These are phyloP conservation scores for Pestalotiopsis sp. DNA, from an alignment of 2,329 filamentous ascomycete species.

Conservation along the genomic window DNA sequence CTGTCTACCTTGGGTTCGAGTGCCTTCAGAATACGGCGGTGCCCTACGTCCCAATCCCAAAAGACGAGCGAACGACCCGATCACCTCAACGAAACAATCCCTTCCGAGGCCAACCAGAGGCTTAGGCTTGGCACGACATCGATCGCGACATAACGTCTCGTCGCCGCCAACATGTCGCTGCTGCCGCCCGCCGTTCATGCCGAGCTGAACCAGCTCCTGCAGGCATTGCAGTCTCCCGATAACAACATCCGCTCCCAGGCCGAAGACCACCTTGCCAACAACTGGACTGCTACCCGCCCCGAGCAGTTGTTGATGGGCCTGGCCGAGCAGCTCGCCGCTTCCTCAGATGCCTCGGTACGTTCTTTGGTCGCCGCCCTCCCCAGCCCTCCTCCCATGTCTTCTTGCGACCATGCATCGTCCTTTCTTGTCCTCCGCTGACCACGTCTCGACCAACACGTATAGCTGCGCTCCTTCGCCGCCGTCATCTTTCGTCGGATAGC, in stretches of 20 bases:
- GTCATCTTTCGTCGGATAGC: conserved; percentile 95
- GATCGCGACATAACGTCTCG: neutral
- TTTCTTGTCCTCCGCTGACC: neutral
- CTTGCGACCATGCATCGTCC: neutral
- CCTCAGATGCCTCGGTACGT: conserved; percentile 73
- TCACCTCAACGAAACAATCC: neutral
- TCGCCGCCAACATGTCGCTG: conserved; percentile 69
- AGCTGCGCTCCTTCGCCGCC: conserved; percentile 90
- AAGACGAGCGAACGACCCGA: neutral
- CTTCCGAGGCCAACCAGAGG: neutral
- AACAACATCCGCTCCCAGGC: conserved; percentile 84
- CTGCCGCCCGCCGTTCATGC: conserved; percentile 82
- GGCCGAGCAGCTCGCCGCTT: conserved; percentile 84
- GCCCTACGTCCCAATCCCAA: conserved; percentile 1
- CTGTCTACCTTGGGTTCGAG: neutral
- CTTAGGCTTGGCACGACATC: conserved; percentile 6
- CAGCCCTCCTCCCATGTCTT: conserved; percentile 1
- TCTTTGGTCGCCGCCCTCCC: neutral
- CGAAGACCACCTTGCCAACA: conserved; percentile 87
- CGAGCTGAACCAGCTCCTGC: conserved; percentile 83
- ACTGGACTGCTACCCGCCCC: conserved; percentile 82
- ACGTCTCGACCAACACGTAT: conserved; percentile 9
- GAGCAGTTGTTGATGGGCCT: conserved; percentile 92
- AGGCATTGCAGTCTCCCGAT: conserved; percentile 86
- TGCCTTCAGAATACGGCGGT: neutral